phyloP scores from a whole-genome alignment of 306 rosid species.

The Lithocarpus polystachyus region DNA sequence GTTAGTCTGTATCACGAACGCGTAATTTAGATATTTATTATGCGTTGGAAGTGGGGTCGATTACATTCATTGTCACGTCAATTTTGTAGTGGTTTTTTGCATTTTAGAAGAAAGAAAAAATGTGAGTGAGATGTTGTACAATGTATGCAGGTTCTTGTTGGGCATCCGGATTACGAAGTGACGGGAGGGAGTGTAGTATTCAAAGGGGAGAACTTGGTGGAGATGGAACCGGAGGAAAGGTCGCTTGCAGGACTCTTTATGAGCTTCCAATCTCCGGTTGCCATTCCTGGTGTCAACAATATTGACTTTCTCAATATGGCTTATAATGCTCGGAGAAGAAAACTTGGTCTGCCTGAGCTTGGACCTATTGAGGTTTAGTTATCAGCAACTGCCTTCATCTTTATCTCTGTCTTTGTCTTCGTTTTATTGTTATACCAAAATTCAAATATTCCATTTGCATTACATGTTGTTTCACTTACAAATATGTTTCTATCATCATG shows the following conservation, averaged over 20 bases:
- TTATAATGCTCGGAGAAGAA: slow-evolving; percentile 76
- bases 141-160: slow-evolving; percentile 64
- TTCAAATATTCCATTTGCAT: background rate
- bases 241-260: slow-evolving; percentile 85
- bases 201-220: slow-evolving; percentile 78
- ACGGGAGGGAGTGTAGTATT: slow-evolving; percentile 76
- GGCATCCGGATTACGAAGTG: slow-evolving; percentile 91
- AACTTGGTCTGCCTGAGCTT: slow-evolving; percentile 75
- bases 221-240: slow-evolving; percentile 84
- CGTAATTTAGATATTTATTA: too few relatives aligned
- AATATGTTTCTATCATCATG: background rate
- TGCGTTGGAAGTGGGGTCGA: too few relatives aligned
- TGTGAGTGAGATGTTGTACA: background rate
- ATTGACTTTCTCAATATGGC: slow-evolving; percentile 87
- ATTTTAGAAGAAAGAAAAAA: too few relatives aligned
- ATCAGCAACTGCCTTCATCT: background rate
- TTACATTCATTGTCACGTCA: too few relatives aligned
- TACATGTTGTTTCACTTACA: background rate
- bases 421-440: background rate
- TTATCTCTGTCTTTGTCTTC: background rate
- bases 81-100: too few relatives aligned
- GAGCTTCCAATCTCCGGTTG: slow-evolving; percentile 94
- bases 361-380: slow-evolving; percentile 77
- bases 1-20: accelerated
- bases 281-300: slow-evolving; percentile 88